Evolutionary conservation across 2,329 filamentous ascomycete genomes (phyloP).

Genomic region (Calonectria pseudoturangicola): DNA sequence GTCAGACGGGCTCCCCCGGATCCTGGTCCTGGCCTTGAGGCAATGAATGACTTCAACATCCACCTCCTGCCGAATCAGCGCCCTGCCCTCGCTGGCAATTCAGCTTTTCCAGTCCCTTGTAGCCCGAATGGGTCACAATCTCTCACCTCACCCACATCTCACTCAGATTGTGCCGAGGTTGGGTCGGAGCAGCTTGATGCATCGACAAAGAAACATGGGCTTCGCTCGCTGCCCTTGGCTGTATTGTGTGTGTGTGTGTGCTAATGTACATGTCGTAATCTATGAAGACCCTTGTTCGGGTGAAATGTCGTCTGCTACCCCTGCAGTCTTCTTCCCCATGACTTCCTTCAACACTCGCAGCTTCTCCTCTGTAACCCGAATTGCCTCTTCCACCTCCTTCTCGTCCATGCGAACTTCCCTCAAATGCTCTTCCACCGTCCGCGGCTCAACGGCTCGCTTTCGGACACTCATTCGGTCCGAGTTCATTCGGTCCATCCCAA

Average conservation of each 20-base stretch:
- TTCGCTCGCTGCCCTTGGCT: constrained; percentile 46
- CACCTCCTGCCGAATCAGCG: constrained; percentile 18
- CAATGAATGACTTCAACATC: constrained; percentile 29
- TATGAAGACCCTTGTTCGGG: constrained; percentile 48
- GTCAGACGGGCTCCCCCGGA: constrained; percentile 40
- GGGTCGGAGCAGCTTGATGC: neutral
- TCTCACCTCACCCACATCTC: constrained; percentile 2
- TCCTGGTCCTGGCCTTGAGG: neutral
- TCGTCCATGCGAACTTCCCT: constrained; percentile 79
- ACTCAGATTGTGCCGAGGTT: neutral
- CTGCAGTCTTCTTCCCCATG: constrained; percentile 68
- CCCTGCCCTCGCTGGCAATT: constrained; percentile 1
- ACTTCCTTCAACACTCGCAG: constrained; percentile 85
- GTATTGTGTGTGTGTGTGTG: constrained; percentile 2
- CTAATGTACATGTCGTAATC: constrained; percentile 48
- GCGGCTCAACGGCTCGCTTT: constrained; percentile 71
- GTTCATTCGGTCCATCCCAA: constrained; percentile 79
- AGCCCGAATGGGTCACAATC: constrained; percentile 14
- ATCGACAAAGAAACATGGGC: constrained; percentile 53
- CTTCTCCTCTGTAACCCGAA: constrained; percentile 90
- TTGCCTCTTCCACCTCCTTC: constrained; percentile 85
- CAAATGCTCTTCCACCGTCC: constrained; percentile 76
- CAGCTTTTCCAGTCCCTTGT: constrained; percentile 10
- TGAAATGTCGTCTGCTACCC: constrained; percentile 38
- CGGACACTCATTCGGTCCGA: constrained; percentile 59